A percentile compares a stretch with the other conserved stretches of the same genome.
These are phyloP conservation scores for Tulasnella sp. DNA, from an alignment of 768 basidiomycete genomes.

Conservation along the genomic window DNA sequence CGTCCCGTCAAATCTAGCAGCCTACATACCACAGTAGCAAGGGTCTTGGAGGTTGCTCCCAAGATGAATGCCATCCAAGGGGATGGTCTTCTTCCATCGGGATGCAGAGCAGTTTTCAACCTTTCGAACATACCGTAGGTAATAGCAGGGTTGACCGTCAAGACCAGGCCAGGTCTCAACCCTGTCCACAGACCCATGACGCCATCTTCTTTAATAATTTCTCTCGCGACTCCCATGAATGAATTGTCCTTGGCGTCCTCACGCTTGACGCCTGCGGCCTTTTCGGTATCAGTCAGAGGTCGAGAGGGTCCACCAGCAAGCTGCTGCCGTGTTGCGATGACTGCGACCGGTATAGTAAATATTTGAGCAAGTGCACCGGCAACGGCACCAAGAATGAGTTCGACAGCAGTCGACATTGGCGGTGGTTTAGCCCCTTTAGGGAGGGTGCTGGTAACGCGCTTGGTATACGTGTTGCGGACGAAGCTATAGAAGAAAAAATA, in stretches of 20 bases:
- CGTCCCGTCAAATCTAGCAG: no score
- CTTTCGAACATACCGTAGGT: slow-evolving; percentile 94
- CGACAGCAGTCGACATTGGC: slow-evolving; percentile 58
- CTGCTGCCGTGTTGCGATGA: slow-evolving; percentile 96
- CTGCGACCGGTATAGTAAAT: slow-evolving; percentile 95
- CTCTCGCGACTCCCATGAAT: slow-evolving; percentile 64
- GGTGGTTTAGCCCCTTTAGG: slow-evolving; percentile 45
- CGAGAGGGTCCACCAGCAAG: slow-evolving; percentile 40
- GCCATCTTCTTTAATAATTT: slow-evolving; percentile 84
- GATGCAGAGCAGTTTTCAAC: slow-evolving; percentile 59
- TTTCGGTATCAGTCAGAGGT: slow-evolving; percentile 15
- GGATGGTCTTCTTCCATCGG: slow-evolving; percentile 50
- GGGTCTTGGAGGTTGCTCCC: slow-evolving; percentile 88
- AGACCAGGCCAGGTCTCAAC: slow-evolving; percentile 80
- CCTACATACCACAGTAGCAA: slow-evolving; percentile 78
- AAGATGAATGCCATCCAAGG: slow-evolving; percentile 70
- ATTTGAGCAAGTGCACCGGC: slow-evolving; percentile 94
- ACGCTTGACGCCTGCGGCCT: slow-evolving; percentile 2
- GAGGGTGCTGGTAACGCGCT: slow-evolving; percentile 46
- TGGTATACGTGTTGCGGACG: slow-evolving; percentile 72
- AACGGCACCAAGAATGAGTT: slow-evolving; percentile 76
- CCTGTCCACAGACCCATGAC: slow-evolving; percentile 85
- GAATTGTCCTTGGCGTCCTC: slow-evolving; percentile 40
- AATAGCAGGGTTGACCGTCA: slow-evolving; percentile 95
- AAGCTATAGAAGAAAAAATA: slow-evolving; percentile 99